Percentiles rank a stretch among this genome's conserved stretches.
Evolutionary conservation across 495 filamentous ascomycete species (phyloP).

Genomic region (Schizothecium vesticola): DNA sequence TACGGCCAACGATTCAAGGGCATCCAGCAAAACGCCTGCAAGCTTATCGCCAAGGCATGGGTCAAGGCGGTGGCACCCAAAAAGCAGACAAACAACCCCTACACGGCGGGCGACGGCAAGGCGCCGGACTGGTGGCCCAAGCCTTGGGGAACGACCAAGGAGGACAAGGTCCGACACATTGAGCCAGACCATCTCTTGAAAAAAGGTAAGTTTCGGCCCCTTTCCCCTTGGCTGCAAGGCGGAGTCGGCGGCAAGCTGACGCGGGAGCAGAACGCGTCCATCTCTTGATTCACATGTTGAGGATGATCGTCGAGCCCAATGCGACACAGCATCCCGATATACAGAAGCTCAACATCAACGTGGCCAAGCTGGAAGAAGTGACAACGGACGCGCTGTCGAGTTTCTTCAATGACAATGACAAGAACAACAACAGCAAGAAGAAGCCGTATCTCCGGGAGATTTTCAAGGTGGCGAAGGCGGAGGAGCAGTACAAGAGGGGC

Average conservation of each 20-base stretch:
- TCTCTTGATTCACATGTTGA: constrained; percentile 59
- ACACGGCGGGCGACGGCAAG: constrained; percentile 61
- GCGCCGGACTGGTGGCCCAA: constrained; percentile 82
- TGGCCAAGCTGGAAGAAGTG: constrained; percentile 41
- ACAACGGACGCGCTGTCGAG: constrained; percentile 42
- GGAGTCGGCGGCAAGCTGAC: neutral
- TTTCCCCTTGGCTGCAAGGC: neutral
- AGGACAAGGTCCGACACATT: constrained; percentile 53
- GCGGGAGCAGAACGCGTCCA: constrained; percentile 49
- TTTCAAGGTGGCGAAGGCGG: constrained; percentile 58
- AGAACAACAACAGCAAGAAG: constrained; percentile 38
- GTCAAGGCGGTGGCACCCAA: constrained; percentile 79
- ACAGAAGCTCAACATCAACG: constrained; percentile 33
- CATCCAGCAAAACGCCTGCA: constrained; percentile 69
- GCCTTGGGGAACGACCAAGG: constrained; percentile 37
- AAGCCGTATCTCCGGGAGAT: constrained; percentile 54
- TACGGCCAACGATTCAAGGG: constrained; percentile 60
- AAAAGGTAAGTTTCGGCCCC: constrained; percentile 48
- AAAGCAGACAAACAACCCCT: constrained; percentile 80
- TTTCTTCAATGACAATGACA: constrained; percentile 42
- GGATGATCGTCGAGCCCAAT: constrained; percentile 46
- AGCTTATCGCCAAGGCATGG: constrained; percentile 70
- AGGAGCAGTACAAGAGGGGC: constrained; percentile 55
- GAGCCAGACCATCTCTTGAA: constrained; percentile 84
- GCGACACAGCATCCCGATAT: constrained; percentile 35